Evolutionary conservation across 1,284 basidiomycete genomes (phyloP), one percentile per base, ranked within the genome.

Genomic region (Cronartium quercuum): DNA sequence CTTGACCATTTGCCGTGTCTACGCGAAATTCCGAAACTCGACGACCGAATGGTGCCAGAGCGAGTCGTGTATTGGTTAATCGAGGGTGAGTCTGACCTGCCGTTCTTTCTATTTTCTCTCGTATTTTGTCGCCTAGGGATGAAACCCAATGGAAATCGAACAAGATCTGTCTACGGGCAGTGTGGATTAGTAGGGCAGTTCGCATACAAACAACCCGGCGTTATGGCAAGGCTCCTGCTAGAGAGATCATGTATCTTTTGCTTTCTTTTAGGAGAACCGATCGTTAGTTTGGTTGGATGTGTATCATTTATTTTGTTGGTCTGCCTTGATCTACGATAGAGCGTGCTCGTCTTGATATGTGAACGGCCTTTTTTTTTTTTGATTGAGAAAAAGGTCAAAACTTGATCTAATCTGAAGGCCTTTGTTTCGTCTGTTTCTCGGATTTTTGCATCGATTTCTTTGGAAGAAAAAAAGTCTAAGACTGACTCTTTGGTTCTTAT

Each of bases 321-420:
- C 47, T 51, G 6, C 29, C 18, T 15, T 6, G 24, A 51, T 51
- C 13, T 51, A 13, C 47, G 47, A 21, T 18, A 51, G 47, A 51
- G 47, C 47, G 24, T 51, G 47, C 47, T 51, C 47, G 47, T 51
- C 47, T 51, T 51, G 47, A 51, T 6, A 51, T 51, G 47, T 51
- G 47, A 51, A 24, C 35, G 21, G 58, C 21, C 35, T 34, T 7
- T 61, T 34, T n/a, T 4, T 41, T 38, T 61, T 61, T 61, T 29
- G 41, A n/a, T 65, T 18, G 6, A 40, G 40, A 41, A 55, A 47
- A 67, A 55, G 47, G 37, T 55, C 34, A 67, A 60, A 68, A 68
- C 67, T 68, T 68, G 67, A 68, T 68, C 67, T 68, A 68, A 68
- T 68, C 67, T 68, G 67, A 68, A 62, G 60, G 29, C 37, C 21